Evolutionary conservation across 305 asterid species (phyloP).

Genomic region (Solanum chacoense): DNA sequence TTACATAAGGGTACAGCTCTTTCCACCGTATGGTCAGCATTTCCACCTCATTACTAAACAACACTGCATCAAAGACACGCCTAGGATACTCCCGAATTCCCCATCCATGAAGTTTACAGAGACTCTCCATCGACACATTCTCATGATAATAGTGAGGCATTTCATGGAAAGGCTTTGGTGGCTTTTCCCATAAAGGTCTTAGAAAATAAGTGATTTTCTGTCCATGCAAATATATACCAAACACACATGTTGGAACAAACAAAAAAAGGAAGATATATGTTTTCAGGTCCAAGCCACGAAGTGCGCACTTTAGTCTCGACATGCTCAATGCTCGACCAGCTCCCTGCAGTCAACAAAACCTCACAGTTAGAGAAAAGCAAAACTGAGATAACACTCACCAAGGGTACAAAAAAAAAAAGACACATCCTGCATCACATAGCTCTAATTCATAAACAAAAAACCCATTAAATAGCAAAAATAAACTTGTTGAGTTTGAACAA

Average conservation of each 20-base stretch:
- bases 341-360: conserved; percentile 34
- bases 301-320: conserved; percentile 69
- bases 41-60: conserved; percentile 87
- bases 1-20: conserved; percentile 73
- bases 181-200: conserved; percentile 91
- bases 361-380: background rate
- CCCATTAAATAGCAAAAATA: background rate
- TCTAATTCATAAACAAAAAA: background rate
- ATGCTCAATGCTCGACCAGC: conserved; percentile 45
- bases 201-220: conserved; percentile 90
- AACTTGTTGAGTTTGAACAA: background rate
- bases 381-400: background rate
- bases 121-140: conserved; percentile 76
- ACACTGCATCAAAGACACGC: conserved; percentile 89
- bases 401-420: background rate
- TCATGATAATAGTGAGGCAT: conserved; percentile 92
- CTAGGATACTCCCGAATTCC: conserved; percentile 79
- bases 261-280: conserved; percentile 45
- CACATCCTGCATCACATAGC: background rate
- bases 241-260: conserved; percentile 53
- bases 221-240: conserved; percentile 54
- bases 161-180: conserved; percentile 85
- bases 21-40: conserved; percentile 79
- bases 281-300: conserved; percentile 72
- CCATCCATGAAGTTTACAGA: conserved; percentile 95